phyloP scores from a whole-genome alignment of 148 eudicot genomes.

The Rhododendron williamsianum region DNA sequence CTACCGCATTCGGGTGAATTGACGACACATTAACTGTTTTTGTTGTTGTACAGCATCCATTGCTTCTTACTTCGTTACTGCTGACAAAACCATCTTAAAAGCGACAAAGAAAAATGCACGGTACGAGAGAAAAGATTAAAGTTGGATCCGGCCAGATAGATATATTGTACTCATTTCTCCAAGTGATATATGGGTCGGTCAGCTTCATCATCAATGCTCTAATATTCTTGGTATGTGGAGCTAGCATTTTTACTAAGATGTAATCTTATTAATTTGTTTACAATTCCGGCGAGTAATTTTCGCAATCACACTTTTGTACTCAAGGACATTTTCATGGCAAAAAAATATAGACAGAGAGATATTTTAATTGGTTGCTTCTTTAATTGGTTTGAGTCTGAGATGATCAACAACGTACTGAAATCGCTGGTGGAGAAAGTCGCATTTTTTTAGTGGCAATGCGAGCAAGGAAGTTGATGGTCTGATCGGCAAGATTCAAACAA shows the following conservation, averaged over 20 bases:
- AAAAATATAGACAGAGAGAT: not conserved
- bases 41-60: conserved; percentile 53
- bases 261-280: not conserved
- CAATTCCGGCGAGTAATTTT: not conserved
- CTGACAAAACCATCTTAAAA: conserved; percentile 79
- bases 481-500: too few species aligned
- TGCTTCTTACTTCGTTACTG: conserved; percentile 83
- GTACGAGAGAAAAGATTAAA: conserved; percentile 31
- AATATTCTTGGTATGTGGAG: not conserved
- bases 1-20: not conserved
- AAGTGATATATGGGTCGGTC: not conserved
- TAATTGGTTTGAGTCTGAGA: not conserved
- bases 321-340: not conserved
- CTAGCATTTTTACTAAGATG: not conserved
- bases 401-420: not conserved
- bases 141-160: not conserved
- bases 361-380: not conserved
- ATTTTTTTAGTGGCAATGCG: not conserved
- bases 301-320: not conserved
- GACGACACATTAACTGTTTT: not conserved
- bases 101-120: conserved; percentile 67
- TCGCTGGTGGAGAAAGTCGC: not conserved
- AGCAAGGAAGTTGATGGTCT: not conserved
- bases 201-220: not conserved
- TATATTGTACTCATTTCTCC: not conserved